A percentile compares a stretch with the other conserved stretches of the same genome.
Evolutionary conservation across 805 yeast species (phyloP).

Genomic region (Myxozyma mucilagina): DNA sequence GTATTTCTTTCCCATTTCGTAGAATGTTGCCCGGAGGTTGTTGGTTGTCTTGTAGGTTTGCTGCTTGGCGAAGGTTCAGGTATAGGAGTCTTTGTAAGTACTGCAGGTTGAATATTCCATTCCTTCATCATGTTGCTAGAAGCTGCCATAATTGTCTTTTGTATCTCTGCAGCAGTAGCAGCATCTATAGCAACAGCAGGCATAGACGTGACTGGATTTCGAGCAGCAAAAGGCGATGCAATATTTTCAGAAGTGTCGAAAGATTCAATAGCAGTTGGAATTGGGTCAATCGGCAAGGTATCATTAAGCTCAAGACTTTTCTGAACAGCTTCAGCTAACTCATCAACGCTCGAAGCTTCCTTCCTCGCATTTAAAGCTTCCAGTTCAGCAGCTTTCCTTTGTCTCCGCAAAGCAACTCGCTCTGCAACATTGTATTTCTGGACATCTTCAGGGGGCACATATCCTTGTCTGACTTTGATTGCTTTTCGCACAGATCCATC

Average conservation of each 20-base stretch:
- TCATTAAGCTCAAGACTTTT: neutral
- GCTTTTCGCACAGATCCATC: conserved; percentile 38
- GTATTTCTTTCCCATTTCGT: neutral
- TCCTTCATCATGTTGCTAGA: neutral
- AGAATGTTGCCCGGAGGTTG: neutral
- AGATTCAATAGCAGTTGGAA: neutral
- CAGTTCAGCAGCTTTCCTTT: conserved; percentile 18
- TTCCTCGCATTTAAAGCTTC: neutral
- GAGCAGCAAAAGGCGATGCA: neutral
- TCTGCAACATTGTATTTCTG: conserved; percentile 27
- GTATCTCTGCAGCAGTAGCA: neutral
- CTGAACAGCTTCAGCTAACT: neutral
- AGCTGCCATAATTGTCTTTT: neutral
- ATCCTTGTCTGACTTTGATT: conserved; percentile 37
- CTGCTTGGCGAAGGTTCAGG: neutral
- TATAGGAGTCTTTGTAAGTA: neutral
- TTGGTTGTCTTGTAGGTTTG: neutral
- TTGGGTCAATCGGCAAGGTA: neutral
- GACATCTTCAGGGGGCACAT: conserved; percentile 37
- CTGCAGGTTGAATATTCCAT: neutral
- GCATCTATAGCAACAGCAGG: neutral
- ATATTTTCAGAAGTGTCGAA: neutral
- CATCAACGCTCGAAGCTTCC: neutral
- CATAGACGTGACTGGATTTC: neutral
- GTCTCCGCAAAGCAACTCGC: conserved; percentile 16